Base-by-base conservation (phyloP, 1,284 basidiomycete genomes). In the Coniferiporia sulphurascens region DNA sequence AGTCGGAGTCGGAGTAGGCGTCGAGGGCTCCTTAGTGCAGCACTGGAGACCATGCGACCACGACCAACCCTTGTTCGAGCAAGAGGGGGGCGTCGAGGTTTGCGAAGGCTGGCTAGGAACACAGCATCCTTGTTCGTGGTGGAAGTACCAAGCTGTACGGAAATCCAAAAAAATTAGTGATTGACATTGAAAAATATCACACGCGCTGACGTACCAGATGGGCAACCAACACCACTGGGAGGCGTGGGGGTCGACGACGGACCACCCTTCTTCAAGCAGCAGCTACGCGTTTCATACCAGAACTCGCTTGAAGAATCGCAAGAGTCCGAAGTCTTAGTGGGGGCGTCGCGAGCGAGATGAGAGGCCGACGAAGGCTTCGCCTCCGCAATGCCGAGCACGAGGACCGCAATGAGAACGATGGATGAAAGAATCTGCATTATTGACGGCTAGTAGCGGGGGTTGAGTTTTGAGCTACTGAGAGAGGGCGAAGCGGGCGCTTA, bases 221-320 rank as follows among this genome's bases (percentile, higher is more conserved):
- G 61, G 58, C 61, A 62, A 8, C 49, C 48, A 19, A 58, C 50
- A 44, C 50, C 56, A 22, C 21, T 45, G 19, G 62, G 62, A 21
- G 63, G 61, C 27, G 61, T 27, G 10, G 61, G 61, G 19, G 55
- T 41, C 10, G 10, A 13, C 44, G n/a, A 48, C 17, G 63, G 63
- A 48, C 63, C 63, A n/a, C 61, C 61, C 32, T 55, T 44, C 17
- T 50, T 50, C n/a, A 64, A 48, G 43, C 63, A 64, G 63, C 61
- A 62, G 61, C 54, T 58, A 35, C 58, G 61, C 4, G 41, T 43
- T 12, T 35, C 38, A 48, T 55, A 64, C 51, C 46, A 64, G 63
- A 64, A 64, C 56, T 64, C 63, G 27, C 51, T 51, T 13, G 34
- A 32, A 10, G 21, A 21, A 27, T 27, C 27, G 34, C 56, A 58